Percentiles rank a stretch among this genome's conserved stretches.
Conservation (phyloP, 1,139 yeast species). For the Hyphopichia fennica region DNA sequence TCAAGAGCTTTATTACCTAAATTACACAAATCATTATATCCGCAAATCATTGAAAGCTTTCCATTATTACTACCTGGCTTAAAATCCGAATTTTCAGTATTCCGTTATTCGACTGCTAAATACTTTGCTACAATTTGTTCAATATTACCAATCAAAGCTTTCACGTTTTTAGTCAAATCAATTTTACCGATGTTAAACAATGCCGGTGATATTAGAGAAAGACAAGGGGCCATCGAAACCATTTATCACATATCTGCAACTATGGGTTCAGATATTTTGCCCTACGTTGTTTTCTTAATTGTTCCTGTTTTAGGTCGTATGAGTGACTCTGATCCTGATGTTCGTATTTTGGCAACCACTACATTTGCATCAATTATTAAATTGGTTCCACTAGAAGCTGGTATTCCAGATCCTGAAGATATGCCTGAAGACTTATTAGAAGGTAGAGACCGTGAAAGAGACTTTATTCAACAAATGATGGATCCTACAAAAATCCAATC, state of each 20-base stretch:
- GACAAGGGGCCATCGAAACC: constrained; percentile 95
- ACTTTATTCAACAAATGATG: constrained; percentile 96
- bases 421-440: constrained; percentile 81
- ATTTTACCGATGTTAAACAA: constrained; percentile 80
- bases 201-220: constrained; percentile 69
- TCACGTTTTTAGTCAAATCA: constrained; percentile 75
- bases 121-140: constrained; percentile 82
- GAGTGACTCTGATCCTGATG: constrained; percentile 92
- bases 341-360: constrained; percentile 89
- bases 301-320: constrained; percentile 96
- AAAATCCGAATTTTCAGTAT: constrained; percentile 69
- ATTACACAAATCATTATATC: constrained; percentile 50
- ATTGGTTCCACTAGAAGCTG: constrained; percentile 94
- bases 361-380: constrained; percentile 96
- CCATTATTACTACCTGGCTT: constrained; percentile 62
- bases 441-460: constrained; percentile 93
- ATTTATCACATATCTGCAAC: constrained; percentile 79
- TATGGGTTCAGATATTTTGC: constrained; percentile 88
- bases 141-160: constrained; percentile 70
- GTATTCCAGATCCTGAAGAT: constrained; percentile 94
- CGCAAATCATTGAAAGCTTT: constrained; percentile 46
- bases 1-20: constrained; percentile 72
- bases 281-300: constrained; percentile 91
- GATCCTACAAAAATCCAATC: constrained; percentile 92
- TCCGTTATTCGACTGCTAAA: constrained; percentile 88